Evolutionary conservation across 73 alveolate genomes (phyloP), one percentile per base, ranked within the genome.

Genomic region (Stentor roeselii): DNA sequence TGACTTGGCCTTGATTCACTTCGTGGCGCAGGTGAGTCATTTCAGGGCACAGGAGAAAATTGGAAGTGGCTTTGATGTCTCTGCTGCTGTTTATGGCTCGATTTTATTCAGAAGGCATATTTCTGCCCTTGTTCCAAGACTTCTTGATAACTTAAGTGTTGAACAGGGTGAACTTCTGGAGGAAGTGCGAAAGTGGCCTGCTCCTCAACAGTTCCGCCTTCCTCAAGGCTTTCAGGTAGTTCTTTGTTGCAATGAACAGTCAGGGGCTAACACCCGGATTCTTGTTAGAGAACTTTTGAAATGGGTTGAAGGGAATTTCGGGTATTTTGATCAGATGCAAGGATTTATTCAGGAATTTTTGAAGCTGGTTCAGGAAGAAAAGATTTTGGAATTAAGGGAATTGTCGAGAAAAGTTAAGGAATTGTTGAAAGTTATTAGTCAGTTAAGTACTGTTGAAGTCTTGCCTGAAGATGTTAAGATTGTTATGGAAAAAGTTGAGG

Each of bases 51-150:
- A 84, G 60, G 75, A 84, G 60, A 84, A 84, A 50, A 84, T 84
- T 39, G 90, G 90, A 0, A 84, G 90, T 3, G 90, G 90, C 37
- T 84, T 84, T 84, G 90, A 84, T 35, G 75, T 84, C 11, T 60
- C 90, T 15, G 86, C 90, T 1, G 90, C 90, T 32, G 78, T 76
- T 2, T 84, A 74, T 67, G 90, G 90, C 27, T 35, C 75, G 4
- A 36, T 27, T 1, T 32, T 30, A 27, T 67, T 21, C 2, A 0
- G 27, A 67, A 67, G n/a, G n/a, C n/a, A 67, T 21, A 2, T 21
- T 27, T 67, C 50, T 67, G 37, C n/a, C 1, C 14, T 67, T 27
- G 11, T 67, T 21, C n/a, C n/a, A 67, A 11, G 42, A 27, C 80
- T 67, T 2, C 80, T 67, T 21, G 37, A 67, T 32, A 21, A 50